Evolutionary conservation across 768 basidiomycete genomes (phyloP).

Genomic region (Panellus pusillus): DNA sequence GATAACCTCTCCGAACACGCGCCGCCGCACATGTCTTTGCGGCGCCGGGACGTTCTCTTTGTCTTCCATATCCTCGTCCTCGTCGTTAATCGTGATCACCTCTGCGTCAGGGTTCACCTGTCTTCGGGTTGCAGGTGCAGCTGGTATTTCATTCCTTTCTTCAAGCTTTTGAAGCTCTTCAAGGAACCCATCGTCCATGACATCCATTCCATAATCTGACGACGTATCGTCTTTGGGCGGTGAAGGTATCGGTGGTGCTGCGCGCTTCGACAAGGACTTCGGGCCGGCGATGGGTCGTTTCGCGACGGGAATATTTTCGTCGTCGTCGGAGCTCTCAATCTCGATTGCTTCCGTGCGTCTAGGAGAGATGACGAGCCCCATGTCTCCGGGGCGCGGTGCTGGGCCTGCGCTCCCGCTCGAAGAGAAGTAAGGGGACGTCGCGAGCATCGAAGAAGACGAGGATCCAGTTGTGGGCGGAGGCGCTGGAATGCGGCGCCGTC

Average conservation of each 20-base stretch:
- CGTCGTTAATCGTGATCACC: slow-evolving; percentile 19
- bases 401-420: slow-evolving; percentile 8
- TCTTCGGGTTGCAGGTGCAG: slow-evolving; percentile 18
- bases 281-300: slow-evolving; percentile 11
- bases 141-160: slow-evolving; percentile 20
- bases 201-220: slow-evolving; percentile 33
- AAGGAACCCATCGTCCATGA: slow-evolving; percentile 40
- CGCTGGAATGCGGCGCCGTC: slow-evolving; percentile 26
- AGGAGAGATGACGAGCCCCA: slow-evolving; percentile 22
- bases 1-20: slow-evolving; percentile 51
- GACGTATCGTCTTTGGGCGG: slow-evolving; percentile 12
- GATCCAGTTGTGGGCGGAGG: slow-evolving; percentile 6
- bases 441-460: slow-evolving; percentile 9
- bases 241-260: neutral
- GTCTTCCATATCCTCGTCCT: slow-evolving; percentile 37
- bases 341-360: slow-evolving; percentile 19
- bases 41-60: slow-evolving; percentile 63
- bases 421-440: slow-evolving; percentile 15
- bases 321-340: slow-evolving; percentile 32
- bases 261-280: slow-evolving; percentile 16
- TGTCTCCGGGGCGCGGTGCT: slow-evolving; percentile 10
- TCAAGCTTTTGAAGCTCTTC: slow-evolving; percentile 38
- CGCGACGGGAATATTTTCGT: slow-evolving; percentile 9
- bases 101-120: slow-evolving; percentile 23
- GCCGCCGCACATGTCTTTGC: slow-evolving; percentile 49